Percentiles rank a stretch among this genome's conserved stretches.
Evolutionary conservation across 106 monocot species (phyloP).

Genomic region (Hemerocallis citrina): DNA sequence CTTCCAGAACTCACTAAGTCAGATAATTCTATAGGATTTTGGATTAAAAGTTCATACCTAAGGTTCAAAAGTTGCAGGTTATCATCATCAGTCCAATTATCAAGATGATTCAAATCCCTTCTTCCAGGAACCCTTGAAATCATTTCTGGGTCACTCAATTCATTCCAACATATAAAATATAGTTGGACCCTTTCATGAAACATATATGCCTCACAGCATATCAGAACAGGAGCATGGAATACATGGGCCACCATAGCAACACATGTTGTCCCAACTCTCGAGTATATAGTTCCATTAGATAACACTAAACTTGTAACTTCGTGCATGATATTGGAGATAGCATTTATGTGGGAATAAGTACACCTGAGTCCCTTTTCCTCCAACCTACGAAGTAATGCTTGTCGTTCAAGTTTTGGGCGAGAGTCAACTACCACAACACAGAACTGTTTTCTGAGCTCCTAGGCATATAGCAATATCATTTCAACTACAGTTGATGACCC

Average conservation of each 20-base stretch:
- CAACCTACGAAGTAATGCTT: too few relatives aligned
- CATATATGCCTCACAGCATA: conserved; percentile 61
- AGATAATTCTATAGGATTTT: too few relatives aligned
- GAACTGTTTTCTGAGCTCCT: too few relatives aligned
- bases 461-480: too few relatives aligned
- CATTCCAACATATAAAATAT: conserved; percentile 66
- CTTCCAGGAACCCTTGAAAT: too few relatives aligned
- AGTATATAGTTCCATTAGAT: conserved; percentile 59
- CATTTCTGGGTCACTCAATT: conserved; percentile 48
- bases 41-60: conserved; percentile 33
- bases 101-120: too few relatives aligned
- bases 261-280: conserved; percentile 51
- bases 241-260: too few relatives aligned
- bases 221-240: conserved; percentile 40
- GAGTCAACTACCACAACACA: too few relatives aligned
- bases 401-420: too few relatives aligned
- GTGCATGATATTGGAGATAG: conserved; percentile 61
- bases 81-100: conserved; percentile 50
- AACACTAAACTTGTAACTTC: conserved; percentile 55
- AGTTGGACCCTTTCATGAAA: too few relatives aligned
- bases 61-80: conserved; percentile 93
- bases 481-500: too few relatives aligned
- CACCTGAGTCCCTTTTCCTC: conserved; percentile 46
- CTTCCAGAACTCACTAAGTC: too few relatives aligned
- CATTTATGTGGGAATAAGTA: conserved; percentile 63